Evolutionary conservation across 1,284 basidiomycete species (phyloP).

Genomic region (Cystobasidium slooffiae): DNA sequence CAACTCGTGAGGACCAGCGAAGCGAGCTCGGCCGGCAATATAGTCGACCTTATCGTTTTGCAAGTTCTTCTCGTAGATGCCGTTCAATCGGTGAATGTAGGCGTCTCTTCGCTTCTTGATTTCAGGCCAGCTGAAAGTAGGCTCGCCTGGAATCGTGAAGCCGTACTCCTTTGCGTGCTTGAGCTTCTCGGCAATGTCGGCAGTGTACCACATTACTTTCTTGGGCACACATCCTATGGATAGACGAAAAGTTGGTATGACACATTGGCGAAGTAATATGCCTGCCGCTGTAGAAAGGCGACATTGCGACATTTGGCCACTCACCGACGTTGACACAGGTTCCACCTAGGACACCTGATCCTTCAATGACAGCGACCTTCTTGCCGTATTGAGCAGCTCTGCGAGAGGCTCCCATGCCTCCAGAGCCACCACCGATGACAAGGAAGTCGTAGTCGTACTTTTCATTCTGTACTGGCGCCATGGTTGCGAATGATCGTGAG

Average conservation of each 20-base stretch:
- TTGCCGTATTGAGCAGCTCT: slow-evolving; percentile 91
- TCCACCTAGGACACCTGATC: slow-evolving; percentile 77
- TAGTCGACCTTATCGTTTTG: slow-evolving; percentile 87
- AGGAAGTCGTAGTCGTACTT: slow-evolving; percentile 71
- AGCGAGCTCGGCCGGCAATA: slow-evolving; percentile 76
- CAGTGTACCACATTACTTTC: slow-evolving; percentile 99
- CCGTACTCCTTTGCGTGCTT: slow-evolving; percentile 76
- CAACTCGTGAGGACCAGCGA: slow-evolving; percentile 59
- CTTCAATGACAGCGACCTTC: slow-evolving; percentile 89
- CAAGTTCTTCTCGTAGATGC: slow-evolving; percentile 78
- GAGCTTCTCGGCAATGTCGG: slow-evolving; percentile 85
- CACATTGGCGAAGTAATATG: neutral
- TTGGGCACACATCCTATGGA: slow-evolving; percentile 79
- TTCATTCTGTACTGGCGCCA: slow-evolving; percentile 48
- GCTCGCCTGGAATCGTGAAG: slow-evolving; percentile 62
- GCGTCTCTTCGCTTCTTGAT: slow-evolving; percentile 95
- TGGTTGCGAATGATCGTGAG: slow-evolving; percentile 44
- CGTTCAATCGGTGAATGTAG: slow-evolving; percentile 88
- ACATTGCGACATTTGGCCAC: slow-evolving; percentile 54
- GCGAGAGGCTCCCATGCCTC: slow-evolving; percentile 76
- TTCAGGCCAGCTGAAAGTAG: slow-evolving; percentile 79
- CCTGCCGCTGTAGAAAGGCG: slow-evolving; percentile 9
- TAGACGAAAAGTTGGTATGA: slow-evolving; percentile 11
- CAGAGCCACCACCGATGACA: slow-evolving; percentile 81
- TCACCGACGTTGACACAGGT: slow-evolving; percentile 92